Evolutionary conservation across 192 early-diverging fungal genomes (phyloP).

Genomic region (Rhizophagus clarus): DNA sequence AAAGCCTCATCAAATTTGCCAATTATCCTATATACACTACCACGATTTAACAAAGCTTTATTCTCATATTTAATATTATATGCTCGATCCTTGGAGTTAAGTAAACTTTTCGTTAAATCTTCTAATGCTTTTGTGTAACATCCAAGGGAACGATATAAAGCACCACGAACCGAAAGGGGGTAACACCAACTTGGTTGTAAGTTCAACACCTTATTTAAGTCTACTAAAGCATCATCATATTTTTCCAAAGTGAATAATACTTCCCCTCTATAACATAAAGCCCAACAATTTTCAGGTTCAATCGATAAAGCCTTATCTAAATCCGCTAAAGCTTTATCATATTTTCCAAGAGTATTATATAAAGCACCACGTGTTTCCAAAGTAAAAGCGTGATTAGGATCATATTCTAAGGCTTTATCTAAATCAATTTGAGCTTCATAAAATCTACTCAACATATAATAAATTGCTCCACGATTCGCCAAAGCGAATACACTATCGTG

Average conservation of each 20-base stretch:
- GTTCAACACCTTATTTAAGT: conserved; percentile 5
- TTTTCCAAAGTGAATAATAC: neutral
- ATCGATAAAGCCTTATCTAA: neutral
- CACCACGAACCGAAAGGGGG: conserved; percentile 12
- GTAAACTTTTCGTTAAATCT: neutral
- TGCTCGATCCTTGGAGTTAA: neutral
- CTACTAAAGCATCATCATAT: conserved; percentile 23
- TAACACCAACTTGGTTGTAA: conserved; percentile 1
- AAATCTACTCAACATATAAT: neutral
- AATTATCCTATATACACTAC: neutral
- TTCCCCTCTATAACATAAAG: conserved; percentile 20
- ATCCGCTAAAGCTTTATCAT: conserved; percentile 7
- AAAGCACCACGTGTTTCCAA: conserved; percentile 12
- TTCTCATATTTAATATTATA: conserved; percentile 21
- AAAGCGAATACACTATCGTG: neutral
- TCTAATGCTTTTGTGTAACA: conserved; percentile 5
- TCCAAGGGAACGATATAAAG: conserved; percentile 12
- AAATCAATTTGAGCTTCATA: conserved; percentile 15
- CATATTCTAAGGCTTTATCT: neutral
- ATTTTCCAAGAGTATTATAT: conserved; percentile 3
- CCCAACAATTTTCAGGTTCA: conserved; percentile 7
- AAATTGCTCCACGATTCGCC: conserved; percentile 9
- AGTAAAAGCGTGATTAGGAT: conserved; percentile 18
- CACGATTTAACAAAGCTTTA: conserved; percentile 21
- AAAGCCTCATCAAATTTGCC: conserved; percentile 24